Evolutionary conservation across 2,329 filamentous ascomycete genomes (phyloP).

Genomic region (Monosporascus ibericus): DNA sequence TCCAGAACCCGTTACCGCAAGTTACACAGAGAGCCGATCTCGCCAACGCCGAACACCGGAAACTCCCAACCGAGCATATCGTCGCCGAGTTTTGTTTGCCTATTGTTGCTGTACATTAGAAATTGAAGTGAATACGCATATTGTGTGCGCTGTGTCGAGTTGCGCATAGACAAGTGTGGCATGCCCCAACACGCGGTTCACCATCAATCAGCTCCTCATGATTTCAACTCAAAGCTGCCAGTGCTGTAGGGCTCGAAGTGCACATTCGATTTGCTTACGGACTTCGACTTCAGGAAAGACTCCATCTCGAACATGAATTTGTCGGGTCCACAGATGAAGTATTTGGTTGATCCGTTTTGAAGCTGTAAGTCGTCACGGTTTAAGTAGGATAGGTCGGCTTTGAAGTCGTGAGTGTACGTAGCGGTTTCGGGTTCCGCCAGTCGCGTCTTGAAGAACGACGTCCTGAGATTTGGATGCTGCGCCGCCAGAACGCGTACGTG

Average conservation of each 20-base stretch:
- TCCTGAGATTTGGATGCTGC: constrained; percentile 28
- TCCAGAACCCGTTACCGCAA: background rate
- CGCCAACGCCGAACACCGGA: background rate
- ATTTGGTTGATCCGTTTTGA: constrained; percentile 39
- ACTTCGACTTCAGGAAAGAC: constrained; percentile 33
- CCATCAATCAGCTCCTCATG: background rate
- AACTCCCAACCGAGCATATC: background rate
- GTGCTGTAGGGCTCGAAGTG: constrained; percentile 43
- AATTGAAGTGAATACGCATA: too few species aligned
- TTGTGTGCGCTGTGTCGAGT: too few species aligned
- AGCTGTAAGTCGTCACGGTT: constrained; percentile 39
- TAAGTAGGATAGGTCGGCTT: constrained; percentile 41
- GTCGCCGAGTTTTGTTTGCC: background rate
- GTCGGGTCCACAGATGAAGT: constrained; percentile 50
- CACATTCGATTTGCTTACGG: constrained; percentile 32
- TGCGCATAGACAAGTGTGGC: background rate
- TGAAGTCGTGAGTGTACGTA: constrained; percentile 38
- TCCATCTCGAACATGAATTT: constrained; percentile 48
- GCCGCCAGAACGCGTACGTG: constrained; percentile 41
- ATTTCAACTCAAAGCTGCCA: constrained; percentile 32
- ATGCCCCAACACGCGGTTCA: background rate
- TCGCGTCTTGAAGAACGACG: constrained; percentile 45
- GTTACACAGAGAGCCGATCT: background rate
- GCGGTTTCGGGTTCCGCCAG: constrained; percentile 39
- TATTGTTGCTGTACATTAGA: background rate